These are phyloP conservation scores for Dissophora ornata DNA, from an alignment of 192 early-diverging fungal genomes.

Conservation along the genomic window DNA sequence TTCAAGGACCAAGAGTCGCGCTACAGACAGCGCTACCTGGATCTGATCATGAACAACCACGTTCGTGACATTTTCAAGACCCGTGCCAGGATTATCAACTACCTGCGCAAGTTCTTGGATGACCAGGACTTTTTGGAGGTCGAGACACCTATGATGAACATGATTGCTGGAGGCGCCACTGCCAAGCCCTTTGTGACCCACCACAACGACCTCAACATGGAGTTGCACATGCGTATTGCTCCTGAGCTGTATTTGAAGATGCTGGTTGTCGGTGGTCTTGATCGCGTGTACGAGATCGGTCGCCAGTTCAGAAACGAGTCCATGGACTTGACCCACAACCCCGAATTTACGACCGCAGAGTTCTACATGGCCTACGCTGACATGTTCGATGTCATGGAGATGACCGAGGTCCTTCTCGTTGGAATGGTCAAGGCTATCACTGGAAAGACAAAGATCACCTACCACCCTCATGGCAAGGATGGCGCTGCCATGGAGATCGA, in stretches of 20 bases:
- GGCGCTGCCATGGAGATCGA: constrained; percentile 86
- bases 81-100: constrained; percentile 94
- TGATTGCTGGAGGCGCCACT: constrained; percentile 97
- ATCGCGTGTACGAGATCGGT: constrained; percentile 99
- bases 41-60: constrained; percentile 98
- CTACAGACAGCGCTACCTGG: constrained; percentile 97
- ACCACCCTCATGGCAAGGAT: constrained; percentile 92
- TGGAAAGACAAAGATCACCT: constrained; percentile 91
- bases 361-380: constrained; percentile 99
- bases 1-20: constrained; percentile 97
- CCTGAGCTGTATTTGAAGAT: constrained; percentile 98
- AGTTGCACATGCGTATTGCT: constrained; percentile 98
- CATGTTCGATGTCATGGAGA: constrained; percentile 95
- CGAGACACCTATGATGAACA: constrained; percentile 99
- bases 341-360: constrained; percentile 99
- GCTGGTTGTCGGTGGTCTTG: constrained; percentile 97
- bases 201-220: constrained; percentile 99
- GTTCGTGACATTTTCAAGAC: constrained; percentile 96
- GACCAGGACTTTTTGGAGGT: constrained; percentile 97
- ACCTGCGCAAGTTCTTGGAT: constrained; percentile 95
- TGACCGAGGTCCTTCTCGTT: constrained; percentile 87
- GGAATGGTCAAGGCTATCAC: constrained; percentile 95
- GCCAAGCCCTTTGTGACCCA: constrained; percentile 99
- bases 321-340: constrained; percentile 99
- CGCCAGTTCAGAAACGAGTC: constrained; percentile 99